phyloP scores from a whole-genome alignment of 2,329 filamentous ascomycete genomes.

The Stagonosporopsis rhizophila region DNA sequence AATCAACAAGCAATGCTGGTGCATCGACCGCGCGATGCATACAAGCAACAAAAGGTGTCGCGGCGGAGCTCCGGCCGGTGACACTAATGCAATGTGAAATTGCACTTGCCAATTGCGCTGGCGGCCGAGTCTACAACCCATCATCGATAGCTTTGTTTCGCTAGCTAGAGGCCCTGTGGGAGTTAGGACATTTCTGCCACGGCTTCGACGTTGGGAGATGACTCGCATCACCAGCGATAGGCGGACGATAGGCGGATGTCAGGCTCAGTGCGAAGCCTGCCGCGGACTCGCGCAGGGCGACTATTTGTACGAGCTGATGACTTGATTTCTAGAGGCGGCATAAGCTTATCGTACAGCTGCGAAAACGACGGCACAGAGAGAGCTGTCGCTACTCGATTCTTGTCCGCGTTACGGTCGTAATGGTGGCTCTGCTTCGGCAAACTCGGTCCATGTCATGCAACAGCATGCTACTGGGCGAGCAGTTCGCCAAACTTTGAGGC shows the following conservation, averaged over 20 bases:
- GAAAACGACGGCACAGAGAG: neutral
- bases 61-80: neutral
- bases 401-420: neutral
- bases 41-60: neutral
- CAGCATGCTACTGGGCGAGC: slow-evolving; percentile 11
- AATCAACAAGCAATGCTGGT: neutral
- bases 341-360: neutral
- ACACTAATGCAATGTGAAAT: slow-evolving; percentile 12
- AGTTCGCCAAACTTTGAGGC: slow-evolving; percentile 10
- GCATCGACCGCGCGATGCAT: neutral
- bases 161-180: neutral
- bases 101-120: slow-evolving; percentile 1
- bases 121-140: neutral
- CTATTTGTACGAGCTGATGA: neutral
- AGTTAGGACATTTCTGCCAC: neutral
- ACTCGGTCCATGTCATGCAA: neutral
- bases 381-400: neutral
- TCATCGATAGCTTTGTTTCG: slow-evolving; percentile 6
- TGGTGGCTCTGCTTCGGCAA: neutral
- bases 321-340: neutral
- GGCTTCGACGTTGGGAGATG: slow-evolving; percentile 1
- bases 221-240: neutral
- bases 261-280: neutral
- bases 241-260: neutral
- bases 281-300: neutral